phyloP scores from a whole-genome alignment of 257 asterid species.

The Jaltomata sinuosa region DNA sequence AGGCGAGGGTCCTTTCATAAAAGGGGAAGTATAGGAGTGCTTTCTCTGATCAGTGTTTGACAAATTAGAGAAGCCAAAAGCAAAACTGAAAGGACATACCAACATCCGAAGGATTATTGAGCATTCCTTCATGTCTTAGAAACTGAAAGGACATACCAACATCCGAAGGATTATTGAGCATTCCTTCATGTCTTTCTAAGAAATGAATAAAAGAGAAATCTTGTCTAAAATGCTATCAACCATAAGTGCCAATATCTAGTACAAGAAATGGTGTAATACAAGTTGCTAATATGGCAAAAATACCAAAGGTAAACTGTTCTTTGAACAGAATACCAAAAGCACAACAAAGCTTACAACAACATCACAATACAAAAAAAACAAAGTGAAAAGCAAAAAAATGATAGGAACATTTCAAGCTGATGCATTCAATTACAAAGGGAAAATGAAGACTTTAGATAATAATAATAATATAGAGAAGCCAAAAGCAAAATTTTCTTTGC shows the following conservation, averaged over 20 bases:
- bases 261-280: not conserved
- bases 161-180: too few species aligned
- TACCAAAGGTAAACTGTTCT: not conserved
- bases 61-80: too few species aligned
- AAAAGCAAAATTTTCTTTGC: conserved; percentile 20
- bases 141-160: too few species aligned
- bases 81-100: too few species aligned
- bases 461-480: conserved; percentile 15
- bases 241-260: not conserved
- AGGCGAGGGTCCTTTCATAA: too few species aligned
- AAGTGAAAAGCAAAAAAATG: not conserved
- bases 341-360: conserved; percentile 52
- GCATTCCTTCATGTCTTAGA: too few species aligned
- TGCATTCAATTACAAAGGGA: conserved; percentile 25
- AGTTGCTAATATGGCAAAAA: not conserved
- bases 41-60: too few species aligned
- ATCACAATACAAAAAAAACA: conserved; percentile 26
- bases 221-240: not conserved
- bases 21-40: too few species aligned
- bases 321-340: conserved; percentile 28
- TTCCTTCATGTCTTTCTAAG: too few species aligned
- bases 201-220: not conserved
- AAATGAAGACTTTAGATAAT: conserved; percentile 13
- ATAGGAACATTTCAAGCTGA: conserved; percentile 14
- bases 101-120: too few species aligned